Conservation (phyloP, 2,329 filamentous ascomycete genomes). For the Cladosporium sp. region DNA sequence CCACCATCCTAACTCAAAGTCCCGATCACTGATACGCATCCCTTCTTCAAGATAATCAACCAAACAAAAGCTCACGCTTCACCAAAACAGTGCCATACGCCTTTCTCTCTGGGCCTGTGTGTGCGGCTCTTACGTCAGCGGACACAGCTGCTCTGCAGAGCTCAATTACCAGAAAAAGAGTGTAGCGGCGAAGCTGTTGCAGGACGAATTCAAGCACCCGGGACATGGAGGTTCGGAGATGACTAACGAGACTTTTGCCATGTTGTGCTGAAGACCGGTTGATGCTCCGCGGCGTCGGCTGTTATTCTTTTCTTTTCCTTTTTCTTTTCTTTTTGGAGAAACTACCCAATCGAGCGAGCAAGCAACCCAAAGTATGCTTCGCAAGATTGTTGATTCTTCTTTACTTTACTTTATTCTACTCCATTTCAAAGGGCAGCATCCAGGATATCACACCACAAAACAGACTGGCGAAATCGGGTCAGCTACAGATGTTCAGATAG, state of each 20-base stretch:
- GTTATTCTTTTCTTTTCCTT: too few relatives aligned
- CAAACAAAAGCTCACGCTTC: conserved; percentile 1
- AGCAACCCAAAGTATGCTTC: not conserved
- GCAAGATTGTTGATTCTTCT: not conserved
- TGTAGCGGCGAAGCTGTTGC: not conserved
- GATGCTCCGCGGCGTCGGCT: too few relatives aligned
- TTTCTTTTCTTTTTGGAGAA: not conserved
- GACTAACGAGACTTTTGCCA: not conserved
- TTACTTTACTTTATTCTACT: not conserved
- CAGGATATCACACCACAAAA: not conserved
- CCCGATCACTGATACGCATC: conserved; percentile 13
- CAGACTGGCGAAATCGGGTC: not conserved
- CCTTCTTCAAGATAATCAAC: conserved; percentile 13
- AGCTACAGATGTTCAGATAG: not conserved
- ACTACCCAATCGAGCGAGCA: not conserved
- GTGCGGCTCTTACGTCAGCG: conserved; percentile 25
- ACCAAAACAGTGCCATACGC: not conserved
- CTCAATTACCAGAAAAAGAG: not conserved
- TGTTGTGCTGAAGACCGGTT: not conserved
- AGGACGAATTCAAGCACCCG: not conserved
- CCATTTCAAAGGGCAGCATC: not conserved
- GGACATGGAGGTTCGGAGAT: not conserved
- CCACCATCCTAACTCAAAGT: not conserved
- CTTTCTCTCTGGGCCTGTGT: conserved; percentile 28
- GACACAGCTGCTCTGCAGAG: conserved; percentile 26